These are phyloP conservation scores for Cicer cuneatum DNA, from an alignment of 306 rosid species.

Conservation along the genomic window DNA sequence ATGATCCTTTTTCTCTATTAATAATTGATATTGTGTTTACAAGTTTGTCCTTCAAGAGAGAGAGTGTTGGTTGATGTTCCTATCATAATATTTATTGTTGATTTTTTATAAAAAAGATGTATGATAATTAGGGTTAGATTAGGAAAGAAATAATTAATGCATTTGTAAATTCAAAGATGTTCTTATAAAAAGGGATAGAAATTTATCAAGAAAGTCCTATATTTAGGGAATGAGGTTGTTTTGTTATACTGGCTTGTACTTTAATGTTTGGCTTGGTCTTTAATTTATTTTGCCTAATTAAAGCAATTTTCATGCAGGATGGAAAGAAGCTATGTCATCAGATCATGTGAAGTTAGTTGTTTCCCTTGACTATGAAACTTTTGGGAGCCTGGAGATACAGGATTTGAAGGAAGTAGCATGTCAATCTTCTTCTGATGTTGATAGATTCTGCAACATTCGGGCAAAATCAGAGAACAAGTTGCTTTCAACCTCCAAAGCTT, in stretches of 20 bases:
- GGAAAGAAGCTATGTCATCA: conserved; percentile 72
- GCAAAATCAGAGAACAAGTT: conserved; percentile 49
- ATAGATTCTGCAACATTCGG: conserved; percentile 48
- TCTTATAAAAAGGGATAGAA: too few species aligned
- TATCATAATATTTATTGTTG: too few species aligned
- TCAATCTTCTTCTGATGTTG: conserved; percentile 44
- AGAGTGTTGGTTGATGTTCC: too few species aligned
- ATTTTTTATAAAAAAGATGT: too few species aligned
- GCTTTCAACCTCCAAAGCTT: conserved; percentile 46
- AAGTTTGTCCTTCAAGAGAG: too few species aligned
- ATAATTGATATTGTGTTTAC: too few species aligned
- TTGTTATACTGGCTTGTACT: neutral
- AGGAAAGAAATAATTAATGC: too few species aligned
- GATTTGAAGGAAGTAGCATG: conserved; percentile 41
- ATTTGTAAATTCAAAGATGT: too few species aligned
- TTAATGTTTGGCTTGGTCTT: conserved; percentile 1
- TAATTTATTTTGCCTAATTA: conserved; percentile 22
- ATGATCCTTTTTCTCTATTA: too few species aligned
- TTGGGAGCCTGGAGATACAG: conserved; percentile 45
- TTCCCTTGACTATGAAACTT: conserved; percentile 48
- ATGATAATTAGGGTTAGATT: too few species aligned
- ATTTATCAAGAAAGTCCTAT: too few species aligned
- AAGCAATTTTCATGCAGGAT: conserved; percentile 61
- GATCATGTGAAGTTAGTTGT: conserved; percentile 63
- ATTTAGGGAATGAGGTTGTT: too few species aligned